phyloP scores from a whole-genome alignment of 768 basidiomycete genomes.

The Clathrus columnatus region DNA sequence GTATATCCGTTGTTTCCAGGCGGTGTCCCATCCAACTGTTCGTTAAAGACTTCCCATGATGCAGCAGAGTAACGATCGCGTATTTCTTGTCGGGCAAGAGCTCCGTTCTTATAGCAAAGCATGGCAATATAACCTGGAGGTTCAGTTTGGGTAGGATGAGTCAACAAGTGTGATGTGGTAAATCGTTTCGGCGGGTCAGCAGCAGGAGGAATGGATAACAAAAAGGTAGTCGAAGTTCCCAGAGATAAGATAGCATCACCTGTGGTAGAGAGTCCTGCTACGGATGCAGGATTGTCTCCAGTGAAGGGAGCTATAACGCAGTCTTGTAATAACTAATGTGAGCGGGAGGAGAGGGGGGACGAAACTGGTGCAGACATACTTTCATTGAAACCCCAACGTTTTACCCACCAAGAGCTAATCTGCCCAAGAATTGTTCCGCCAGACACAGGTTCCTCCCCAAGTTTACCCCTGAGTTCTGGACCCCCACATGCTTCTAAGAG shows the following conservation, averaged over 20 bases:
- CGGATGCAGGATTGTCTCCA: slow-evolving; percentile 84
- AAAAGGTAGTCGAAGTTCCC: slow-evolving; percentile 82
- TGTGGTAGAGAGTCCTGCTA: slow-evolving; percentile 62
- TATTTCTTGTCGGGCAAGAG: slow-evolving; percentile 70
- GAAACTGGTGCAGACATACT: slow-evolving; percentile 28
- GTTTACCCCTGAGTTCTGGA: slow-evolving; percentile 51
- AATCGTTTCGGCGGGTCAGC: slow-evolving; percentile 57
- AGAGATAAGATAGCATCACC: slow-evolving; percentile 81
- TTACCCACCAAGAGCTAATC: slow-evolving; percentile 61
- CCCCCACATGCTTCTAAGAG: slow-evolving; percentile 65
- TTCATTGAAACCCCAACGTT: slow-evolving; percentile 65
- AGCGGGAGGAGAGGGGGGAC: slow-evolving; percentile 1
- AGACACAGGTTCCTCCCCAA: slow-evolving; percentile 69
- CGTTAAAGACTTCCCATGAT: slow-evolving; percentile 65
- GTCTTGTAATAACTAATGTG: slow-evolving; percentile 29
- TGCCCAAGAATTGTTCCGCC: slow-evolving; percentile 61
- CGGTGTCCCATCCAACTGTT: slow-evolving; percentile 44
- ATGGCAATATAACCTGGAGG: slow-evolving; percentile 68
- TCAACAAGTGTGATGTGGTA: slow-evolving; percentile 66
- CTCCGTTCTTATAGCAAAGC: slow-evolving; percentile 89
- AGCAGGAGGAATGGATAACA: slow-evolving; percentile 65
- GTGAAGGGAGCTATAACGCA: slow-evolving; percentile 80
- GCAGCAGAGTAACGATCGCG: slow-evolving; percentile 53
- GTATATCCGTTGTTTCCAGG: slow-evolving; percentile 51
- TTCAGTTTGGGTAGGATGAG: slow-evolving; percentile 50